Base-by-base conservation (phyloP, 1,284 basidiomycete genomes). In the Irpex rosettiformis region DNA sequence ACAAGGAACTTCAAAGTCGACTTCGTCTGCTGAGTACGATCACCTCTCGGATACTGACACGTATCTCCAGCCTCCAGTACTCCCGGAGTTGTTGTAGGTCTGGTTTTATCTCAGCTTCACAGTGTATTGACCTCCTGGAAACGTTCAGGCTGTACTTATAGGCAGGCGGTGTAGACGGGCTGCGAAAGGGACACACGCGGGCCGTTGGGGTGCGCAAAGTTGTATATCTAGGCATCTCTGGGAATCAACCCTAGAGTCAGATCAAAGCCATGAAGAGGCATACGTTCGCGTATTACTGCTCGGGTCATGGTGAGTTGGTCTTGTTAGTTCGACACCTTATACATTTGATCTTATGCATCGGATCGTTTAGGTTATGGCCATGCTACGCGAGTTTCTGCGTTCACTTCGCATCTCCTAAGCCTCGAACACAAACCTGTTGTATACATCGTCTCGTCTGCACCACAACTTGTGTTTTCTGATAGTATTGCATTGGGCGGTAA, bases 311-410 rank as follows among this genome's bases (percentile, higher is more conserved):
- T 85, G 58, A 55, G 74, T 62, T 29, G 10, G 2, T 3, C 2
- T 25, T 29, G 54, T 30, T 7, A 27, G 24, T 6, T 24, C 52
- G n/a, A 13, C 62, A n/a, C 47, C 30, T 30, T 48, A 3, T 55
- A n/a, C n/a, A 8, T 16, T 3, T 2, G 2, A 13, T 13, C 47
- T 24, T 37, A 30, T 62, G 25, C 25, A 61, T 59, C n/a, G 25
- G 11, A 22, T 45, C 43, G 1, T 22, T 5, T 62, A 88, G 85
- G 86, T 27, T 89, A 86, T 61, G 87, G 87, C 7, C 87, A 89
- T 67, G 87, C 86, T 22, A 90, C 87, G 4, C 81, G 87, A 33
- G 88, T 90, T 8, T 88, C 86, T 42, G 88, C 87, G 1, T 83
- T 90, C 62, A 75, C 84, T 6, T 73, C 75, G 49, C 80, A 85